Evolutionary conservation across 2,329 filamentous ascomycete species (phyloP).

Genomic region (Monilinia vaccinii-corymbosi): DNA sequence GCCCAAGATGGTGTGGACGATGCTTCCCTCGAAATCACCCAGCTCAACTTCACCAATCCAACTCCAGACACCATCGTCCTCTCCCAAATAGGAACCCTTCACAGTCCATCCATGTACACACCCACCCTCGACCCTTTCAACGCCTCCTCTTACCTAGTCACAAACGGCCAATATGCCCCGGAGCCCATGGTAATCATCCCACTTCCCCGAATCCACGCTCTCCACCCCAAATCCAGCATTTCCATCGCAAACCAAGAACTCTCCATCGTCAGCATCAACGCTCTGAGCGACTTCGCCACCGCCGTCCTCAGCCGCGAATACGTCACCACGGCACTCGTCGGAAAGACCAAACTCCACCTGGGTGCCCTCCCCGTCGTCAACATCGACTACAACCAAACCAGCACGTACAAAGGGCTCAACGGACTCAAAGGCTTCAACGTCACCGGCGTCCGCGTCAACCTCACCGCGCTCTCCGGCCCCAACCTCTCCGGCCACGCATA

Average conservation of each 20-base stretch:
- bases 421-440: conserved; percentile 42
- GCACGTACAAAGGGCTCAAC: conserved; percentile 52
- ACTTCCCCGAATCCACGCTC: conserved; percentile 28
- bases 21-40: conserved; percentile 40
- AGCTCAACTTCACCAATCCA: conserved; percentile 43
- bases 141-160: conserved; percentile 39
- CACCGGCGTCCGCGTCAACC: conserved; percentile 38
- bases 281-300: conserved; percentile 34
- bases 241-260: conserved; percentile 38
- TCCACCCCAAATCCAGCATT: conserved; percentile 30
- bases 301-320: conserved; percentile 40
- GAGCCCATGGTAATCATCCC: conserved; percentile 23
- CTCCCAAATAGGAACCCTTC: conserved; percentile 38
- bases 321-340: conserved; percentile 40
- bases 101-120: conserved; percentile 40
- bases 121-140: conserved; percentile 46
- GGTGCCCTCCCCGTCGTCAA: conserved; percentile 39
- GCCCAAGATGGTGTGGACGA: conserved; percentile 45
- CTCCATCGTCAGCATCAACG: conserved; percentile 31
- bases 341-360: conserved; percentile 42
- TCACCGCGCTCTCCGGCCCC: conserved; percentile 32
- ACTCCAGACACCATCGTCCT: conserved; percentile 39
- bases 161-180: conserved; percentile 27
- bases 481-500: conserved; percentile 45
- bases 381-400: conserved; percentile 46